These are phyloP conservation scores for Myriosclerotinia scirpicola DNA, from an alignment of 2,329 filamentous ascomycete genomes.

Conservation along the genomic window DNA sequence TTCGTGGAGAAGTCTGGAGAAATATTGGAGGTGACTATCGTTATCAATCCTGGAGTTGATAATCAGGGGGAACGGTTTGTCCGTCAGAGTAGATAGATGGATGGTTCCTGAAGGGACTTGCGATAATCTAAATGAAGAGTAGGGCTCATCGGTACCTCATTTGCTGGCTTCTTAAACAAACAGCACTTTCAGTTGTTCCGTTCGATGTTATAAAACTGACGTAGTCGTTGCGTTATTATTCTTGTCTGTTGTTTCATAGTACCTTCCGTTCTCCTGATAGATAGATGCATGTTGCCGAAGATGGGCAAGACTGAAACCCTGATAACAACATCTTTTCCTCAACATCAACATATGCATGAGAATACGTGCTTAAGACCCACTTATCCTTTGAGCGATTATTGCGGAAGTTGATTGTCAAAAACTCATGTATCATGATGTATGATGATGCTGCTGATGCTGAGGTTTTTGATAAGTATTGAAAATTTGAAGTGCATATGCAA, in stretches of 20 bases:
- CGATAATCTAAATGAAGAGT: not conserved
- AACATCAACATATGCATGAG: not conserved
- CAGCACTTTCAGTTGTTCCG: not conserved
- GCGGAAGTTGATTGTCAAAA: not conserved
- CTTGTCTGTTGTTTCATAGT: not conserved
- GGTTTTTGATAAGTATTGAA: not conserved
- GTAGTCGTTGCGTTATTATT: not conserved
- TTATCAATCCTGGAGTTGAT: not conserved
- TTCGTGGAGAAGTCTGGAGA: constrained; percentile 12
- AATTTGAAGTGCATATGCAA: constrained; percentile 14
- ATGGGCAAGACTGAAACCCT: constrained; percentile 3
- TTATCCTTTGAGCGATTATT: not conserved
- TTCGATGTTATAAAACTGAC: not conserved
- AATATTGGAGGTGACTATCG: constrained; percentile 3
- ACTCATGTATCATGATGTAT: not conserved
- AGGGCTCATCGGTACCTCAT: not conserved
- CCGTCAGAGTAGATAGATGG: not conserved
- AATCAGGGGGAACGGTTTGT: not conserved
- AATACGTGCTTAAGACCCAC: not conserved
- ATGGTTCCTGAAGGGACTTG: not conserved
- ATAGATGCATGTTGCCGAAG: constrained; percentile 5
- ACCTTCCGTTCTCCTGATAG: not conserved
- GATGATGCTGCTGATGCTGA: not conserved
- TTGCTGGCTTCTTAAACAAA: not conserved
- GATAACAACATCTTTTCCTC: constrained; percentile 5